These are phyloP conservation scores for Exutisphaerella laricina DNA, from an alignment of 2,329 filamentous ascomycete genomes.

Conservation along the genomic window DNA sequence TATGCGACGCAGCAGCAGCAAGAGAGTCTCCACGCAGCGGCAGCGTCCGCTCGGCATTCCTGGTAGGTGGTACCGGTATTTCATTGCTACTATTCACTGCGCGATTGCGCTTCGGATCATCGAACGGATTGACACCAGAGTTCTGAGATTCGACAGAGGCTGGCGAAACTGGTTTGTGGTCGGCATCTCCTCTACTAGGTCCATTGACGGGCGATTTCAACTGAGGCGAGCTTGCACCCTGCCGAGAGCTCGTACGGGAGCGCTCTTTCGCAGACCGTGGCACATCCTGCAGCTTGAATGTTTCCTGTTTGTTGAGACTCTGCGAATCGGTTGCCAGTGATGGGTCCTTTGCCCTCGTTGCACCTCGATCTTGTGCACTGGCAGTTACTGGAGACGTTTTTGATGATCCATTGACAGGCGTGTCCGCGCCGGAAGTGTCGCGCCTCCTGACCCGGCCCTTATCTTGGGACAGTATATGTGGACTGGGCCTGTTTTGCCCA, in stretches of 20 bases:
- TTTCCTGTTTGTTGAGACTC: conserved; percentile 31
- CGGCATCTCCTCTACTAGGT: conserved; percentile 27
- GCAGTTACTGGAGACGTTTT: conserved; percentile 26
- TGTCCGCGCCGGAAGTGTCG: conserved; percentile 25
- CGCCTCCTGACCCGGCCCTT: conserved; percentile 56
- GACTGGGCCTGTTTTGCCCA: conserved; percentile 50
- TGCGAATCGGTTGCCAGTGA: conserved; percentile 26
- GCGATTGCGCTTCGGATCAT: conserved; percentile 35
- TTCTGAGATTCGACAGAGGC: conserved; percentile 35
- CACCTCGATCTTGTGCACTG: conserved; percentile 45
- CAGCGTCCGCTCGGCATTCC: conserved; percentile 34
- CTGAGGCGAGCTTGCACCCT: conserved; percentile 40
- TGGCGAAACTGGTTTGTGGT: conserved; percentile 33
- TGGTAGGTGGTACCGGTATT: conserved; percentile 36
- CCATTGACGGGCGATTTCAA: conserved; percentile 35
- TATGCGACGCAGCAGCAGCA: conserved; percentile 33
- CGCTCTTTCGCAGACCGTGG: conserved; percentile 58
- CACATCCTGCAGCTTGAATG: conserved; percentile 74
- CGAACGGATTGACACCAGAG: conserved; percentile 36
- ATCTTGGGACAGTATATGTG: conserved; percentile 90
- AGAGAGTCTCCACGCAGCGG: conserved; percentile 59
- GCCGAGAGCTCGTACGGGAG: conserved; percentile 43
- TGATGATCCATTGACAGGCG: conserved; percentile 24
- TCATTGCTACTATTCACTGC: conserved; percentile 15
- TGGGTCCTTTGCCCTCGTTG: conserved; percentile 25